These are phyloP conservation scores for Debaryomycetaceae sp. DNA, from an alignment of 1,139 yeast species.

Conservation along the genomic window DNA sequence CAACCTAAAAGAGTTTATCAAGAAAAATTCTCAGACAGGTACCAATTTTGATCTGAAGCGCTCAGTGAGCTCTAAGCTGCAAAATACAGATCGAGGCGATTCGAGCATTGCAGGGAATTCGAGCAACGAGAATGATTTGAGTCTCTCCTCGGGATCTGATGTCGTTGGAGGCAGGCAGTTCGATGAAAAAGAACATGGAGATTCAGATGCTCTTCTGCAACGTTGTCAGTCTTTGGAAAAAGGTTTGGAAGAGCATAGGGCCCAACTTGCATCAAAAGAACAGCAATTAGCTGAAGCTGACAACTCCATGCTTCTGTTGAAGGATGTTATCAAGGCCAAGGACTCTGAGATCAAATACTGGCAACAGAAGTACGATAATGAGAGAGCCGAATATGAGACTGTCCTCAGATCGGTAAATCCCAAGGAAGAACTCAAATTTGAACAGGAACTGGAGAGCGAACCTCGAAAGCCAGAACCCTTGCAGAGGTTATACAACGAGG, in stretches of 20 bases:
- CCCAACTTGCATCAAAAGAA: background rate
- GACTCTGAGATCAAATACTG: constrained; percentile 3
- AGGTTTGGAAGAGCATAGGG: background rate
- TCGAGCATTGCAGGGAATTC: background rate
- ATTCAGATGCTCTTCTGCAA: background rate
- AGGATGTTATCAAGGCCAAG: constrained; percentile 5
- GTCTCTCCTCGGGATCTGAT: background rate
- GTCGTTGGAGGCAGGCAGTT: too few species aligned
- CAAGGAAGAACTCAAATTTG: background rate
- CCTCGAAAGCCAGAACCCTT: background rate
- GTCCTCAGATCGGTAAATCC: background rate
- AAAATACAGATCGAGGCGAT: background rate
- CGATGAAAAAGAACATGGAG: background rate
- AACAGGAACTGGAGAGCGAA: background rate
- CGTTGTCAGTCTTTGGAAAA: background rate
- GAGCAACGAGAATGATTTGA: too few species aligned
- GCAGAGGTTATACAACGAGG: background rate
- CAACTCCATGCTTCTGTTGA: background rate
- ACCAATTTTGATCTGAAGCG: background rate
- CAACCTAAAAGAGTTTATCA: constrained; percentile 6
- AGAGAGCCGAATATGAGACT: background rate
- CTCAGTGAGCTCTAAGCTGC: background rate
- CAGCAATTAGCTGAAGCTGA: constrained; percentile 1
- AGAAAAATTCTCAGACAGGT: background rate
- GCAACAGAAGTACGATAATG: background rate